phyloP scores from a whole-genome alignment of 139 green algal genomes.

The Coelastrella sp. region DNA sequence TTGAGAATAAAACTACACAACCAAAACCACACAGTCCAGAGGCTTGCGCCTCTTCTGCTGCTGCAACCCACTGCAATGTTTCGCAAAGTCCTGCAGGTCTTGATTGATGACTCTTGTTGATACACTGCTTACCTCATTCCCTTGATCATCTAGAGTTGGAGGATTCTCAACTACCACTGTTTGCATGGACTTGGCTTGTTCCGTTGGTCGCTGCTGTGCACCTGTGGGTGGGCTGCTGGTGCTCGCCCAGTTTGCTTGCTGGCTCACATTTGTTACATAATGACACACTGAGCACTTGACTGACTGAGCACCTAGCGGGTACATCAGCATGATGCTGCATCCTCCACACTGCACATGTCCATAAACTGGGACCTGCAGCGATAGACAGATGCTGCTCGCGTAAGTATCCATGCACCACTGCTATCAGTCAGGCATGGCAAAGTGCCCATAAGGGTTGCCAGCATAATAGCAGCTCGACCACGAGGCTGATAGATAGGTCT shows the following conservation, averaged over 20 bases:
- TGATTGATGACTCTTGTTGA: no score
- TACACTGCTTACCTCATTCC: constrained; percentile 71
- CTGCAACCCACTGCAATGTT: no score
- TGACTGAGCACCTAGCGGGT: constrained; percentile 86
- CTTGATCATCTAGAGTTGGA: constrained; percentile 75
- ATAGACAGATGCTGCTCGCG: background rate
- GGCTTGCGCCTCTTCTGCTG: no score
- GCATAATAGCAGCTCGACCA: no score
- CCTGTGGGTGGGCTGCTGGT: background rate
- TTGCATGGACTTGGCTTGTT: constrained; percentile 44
- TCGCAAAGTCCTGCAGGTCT: no score
- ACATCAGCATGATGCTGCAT: constrained; percentile 93
- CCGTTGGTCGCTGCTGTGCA: constrained; percentile 26
- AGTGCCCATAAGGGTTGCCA: no score
- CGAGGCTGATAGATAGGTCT: no score
- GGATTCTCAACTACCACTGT: constrained; percentile 91
- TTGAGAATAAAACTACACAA: no score
- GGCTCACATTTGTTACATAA: constrained; percentile 76
- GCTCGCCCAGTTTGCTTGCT: background rate
- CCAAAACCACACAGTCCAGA: no score
- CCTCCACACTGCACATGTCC: constrained; percentile 88
- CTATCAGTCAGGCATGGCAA: no score
- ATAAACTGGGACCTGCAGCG: constrained; percentile 63
- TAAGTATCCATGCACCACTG: no score
- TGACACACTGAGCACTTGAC: constrained; percentile 97